These are phyloP conservation scores for Castanea sativa DNA, from an alignment of 306 rosid genomes.

Conservation along the genomic window DNA sequence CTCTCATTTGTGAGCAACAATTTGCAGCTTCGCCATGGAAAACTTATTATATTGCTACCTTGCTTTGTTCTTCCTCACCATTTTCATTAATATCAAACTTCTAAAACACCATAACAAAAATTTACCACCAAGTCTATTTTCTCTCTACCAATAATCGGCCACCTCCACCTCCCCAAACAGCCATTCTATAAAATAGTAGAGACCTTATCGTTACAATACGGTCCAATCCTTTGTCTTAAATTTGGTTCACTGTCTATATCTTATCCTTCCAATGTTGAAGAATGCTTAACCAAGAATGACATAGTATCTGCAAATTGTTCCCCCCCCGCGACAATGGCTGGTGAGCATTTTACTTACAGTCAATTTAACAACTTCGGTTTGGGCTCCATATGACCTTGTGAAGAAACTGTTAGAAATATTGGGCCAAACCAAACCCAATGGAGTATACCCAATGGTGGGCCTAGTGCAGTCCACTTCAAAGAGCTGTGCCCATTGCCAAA, in stretches of 20 bases:
- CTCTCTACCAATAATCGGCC: constrained; percentile 44
- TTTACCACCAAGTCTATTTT: constrained; percentile 42
- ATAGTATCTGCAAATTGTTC: constrained; percentile 46
- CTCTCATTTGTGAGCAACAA: not conserved
- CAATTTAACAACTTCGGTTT: constrained; percentile 2
- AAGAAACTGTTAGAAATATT: not conserved
- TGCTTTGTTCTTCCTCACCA: constrained; percentile 2
- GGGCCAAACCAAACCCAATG: too few species aligned
- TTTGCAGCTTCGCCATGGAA: not conserved
- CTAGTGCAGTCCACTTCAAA: too few species aligned
- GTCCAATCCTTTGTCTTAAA: constrained; percentile 21
- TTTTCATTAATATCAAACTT: not conserved
- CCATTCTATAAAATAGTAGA: constrained; percentile 22
- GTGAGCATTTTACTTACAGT: constrained; percentile 20
- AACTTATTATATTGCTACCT: not conserved
- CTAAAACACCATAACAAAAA: not conserved
- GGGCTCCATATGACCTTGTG: constrained; percentile 24
- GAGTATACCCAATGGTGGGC: too few species aligned
- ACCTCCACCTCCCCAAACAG: constrained; percentile 37
- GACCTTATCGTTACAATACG: constrained; percentile 18
- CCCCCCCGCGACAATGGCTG: constrained; percentile 1
- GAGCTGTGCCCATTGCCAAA: too few species aligned
- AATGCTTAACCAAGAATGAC: constrained; percentile 35
- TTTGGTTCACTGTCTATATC: constrained; percentile 20
- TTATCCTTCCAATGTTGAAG: constrained; percentile 27